Percentiles rank a stretch among this genome's conserved stretches.
phyloP scores from a whole-genome alignment of 2,329 filamentous ascomycete genomes.

The Monascus ruber region DNA sequence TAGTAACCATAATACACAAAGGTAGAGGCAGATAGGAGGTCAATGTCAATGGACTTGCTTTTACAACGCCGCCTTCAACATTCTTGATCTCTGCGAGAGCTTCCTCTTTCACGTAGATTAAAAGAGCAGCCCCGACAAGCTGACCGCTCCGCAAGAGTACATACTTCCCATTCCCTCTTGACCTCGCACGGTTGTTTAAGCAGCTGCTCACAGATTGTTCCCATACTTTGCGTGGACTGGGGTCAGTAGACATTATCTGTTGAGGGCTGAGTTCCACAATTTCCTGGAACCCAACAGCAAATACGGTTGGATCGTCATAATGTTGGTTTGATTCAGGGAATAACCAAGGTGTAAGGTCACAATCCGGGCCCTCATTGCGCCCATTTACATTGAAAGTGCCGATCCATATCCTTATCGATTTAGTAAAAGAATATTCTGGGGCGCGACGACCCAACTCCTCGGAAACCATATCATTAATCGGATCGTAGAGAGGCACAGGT shows the following conservation, averaged over 20 bases:
- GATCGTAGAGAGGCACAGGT: slow-evolving; percentile 80
- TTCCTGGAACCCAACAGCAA: slow-evolving; percentile 90
- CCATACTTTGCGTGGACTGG: slow-evolving; percentile 73
- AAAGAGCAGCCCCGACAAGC: slow-evolving; percentile 83
- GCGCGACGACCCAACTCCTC: slow-evolving; percentile 56
- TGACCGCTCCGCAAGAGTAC: slow-evolving; percentile 85
- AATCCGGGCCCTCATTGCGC: slow-evolving; percentile 61
- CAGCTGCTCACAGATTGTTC: slow-evolving; percentile 68
- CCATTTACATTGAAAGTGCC: slow-evolving; percentile 96
- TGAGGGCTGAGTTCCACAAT: slow-evolving; percentile 97
- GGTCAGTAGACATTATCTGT: slow-evolving; percentile 98
- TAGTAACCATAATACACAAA: slow-evolving; percentile 6
- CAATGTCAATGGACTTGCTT: slow-evolving; percentile 34
- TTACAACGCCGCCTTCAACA: slow-evolving; percentile 91
- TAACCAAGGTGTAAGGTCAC: slow-evolving; percentile 79
- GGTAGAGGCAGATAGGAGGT: background rate
- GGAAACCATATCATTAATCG: slow-evolving; percentile 82
- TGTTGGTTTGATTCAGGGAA: slow-evolving; percentile 48
- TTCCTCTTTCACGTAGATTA: slow-evolving; percentile 78
- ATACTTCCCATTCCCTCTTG: slow-evolving; percentile 62
- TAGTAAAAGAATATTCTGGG: slow-evolving; percentile 62
- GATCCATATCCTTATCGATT: slow-evolving; percentile 66
- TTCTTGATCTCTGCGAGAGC: slow-evolving; percentile 78
- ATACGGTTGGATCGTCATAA: slow-evolving; percentile 64
- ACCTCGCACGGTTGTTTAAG: slow-evolving; percentile 60